Percentiles rank a stretch among this genome's conserved stretches.
These are phyloP conservation scores for Herpetomonas tarakana DNA, from an alignment of 208 protist genomes.

Conservation along the genomic window DNA sequence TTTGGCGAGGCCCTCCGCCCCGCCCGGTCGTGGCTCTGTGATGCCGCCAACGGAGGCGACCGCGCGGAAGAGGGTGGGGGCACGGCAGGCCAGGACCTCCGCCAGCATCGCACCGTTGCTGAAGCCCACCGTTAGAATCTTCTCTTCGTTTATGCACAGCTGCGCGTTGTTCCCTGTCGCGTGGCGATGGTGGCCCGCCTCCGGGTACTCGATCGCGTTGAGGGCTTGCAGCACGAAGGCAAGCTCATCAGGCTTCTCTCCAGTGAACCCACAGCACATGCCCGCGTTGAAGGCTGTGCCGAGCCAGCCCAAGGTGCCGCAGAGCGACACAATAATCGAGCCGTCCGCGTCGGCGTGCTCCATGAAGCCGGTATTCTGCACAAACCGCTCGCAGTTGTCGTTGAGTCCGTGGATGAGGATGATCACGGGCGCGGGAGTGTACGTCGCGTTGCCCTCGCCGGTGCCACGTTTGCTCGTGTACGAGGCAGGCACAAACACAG, in stretches of 20 bases:
- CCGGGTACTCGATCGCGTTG: background rate
- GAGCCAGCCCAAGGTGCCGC: conserved; percentile 46
- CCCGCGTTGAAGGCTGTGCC: conserved; percentile 70
- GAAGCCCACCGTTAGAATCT: conserved; percentile 64
- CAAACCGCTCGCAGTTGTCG: conserved; percentile 58
- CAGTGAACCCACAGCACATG: conserved; percentile 66
- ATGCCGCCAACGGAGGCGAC: conserved; percentile 63
- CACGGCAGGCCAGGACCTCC: conserved; percentile 57
- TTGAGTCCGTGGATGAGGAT: conserved; percentile 71
- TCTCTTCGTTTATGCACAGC: conserved; percentile 34
- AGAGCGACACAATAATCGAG: conserved; percentile 58
- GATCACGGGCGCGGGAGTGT: conserved; percentile 28
- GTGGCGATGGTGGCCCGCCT: too few species aligned
- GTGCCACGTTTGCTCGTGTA: conserved; percentile 9
- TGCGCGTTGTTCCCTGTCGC: conserved; percentile 3
- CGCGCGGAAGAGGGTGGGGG: conserved; percentile 31
- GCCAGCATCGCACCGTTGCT: conserved; percentile 83
- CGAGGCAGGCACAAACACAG: conserved; percentile 41
- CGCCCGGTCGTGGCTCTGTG: conserved; percentile 55
- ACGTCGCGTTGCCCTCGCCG: background rate
- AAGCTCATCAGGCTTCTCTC: conserved; percentile 44
- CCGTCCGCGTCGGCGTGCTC: conserved; percentile 43
- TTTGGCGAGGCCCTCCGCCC: conserved; percentile 30
- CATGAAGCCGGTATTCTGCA: conserved; percentile 45
- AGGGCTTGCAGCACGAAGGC: conserved; percentile 39